Base-by-base conservation (phyloP, 257 asterid genomes). In the Handroanthus guayacan region DNA sequence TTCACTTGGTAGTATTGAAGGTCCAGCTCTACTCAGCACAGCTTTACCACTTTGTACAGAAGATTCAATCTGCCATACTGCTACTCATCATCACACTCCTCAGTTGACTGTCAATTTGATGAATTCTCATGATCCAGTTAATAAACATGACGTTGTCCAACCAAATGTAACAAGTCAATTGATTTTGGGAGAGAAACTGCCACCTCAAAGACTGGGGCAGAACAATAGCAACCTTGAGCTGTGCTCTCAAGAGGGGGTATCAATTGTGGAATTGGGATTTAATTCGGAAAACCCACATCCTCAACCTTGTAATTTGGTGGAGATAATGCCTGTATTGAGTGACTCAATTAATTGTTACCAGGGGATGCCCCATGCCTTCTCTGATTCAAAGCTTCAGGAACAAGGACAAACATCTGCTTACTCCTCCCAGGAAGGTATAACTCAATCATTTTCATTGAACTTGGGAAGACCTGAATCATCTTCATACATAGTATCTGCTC, bases 301-400 rank as follows among this genome's bases (percentile, higher is more conserved):
- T 52, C 77, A 12, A 55, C 72, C 75, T 5, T 81, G 79, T 79
- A 77, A 78, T 69, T 77, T 74, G 79, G 74, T 81, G 83, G 83
- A 70, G 11, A 67, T 71, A 36, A 71, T 84, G 48, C 80, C 84
- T 36, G 82, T 71, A 48, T 81, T 82, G n/a, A 62, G 54, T 72
- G 82, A 81, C 62, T 65, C 82, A 20, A n/a, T 64, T 44, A 82
- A 71, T 71, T 62, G 82, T 64, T 71, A 58, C 78, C 85, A 56
- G 63, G 90, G 88, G 54, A 82, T 91, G 76, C 87, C 88, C 13
- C 97, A 91, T 78, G 90, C 88, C 67, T 81, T 84, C 79, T 91
- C 93, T 80, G 93, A 89, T 80, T 89, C 92, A 72, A 86, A 82
- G 82, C 93, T 89, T 79, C 91, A 89, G 57, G 94, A 85, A 75